These are phyloP conservation scores for Puccinia horiana DNA, from an alignment of 1,284 basidiomycete genomes.

Conservation along the genomic window DNA sequence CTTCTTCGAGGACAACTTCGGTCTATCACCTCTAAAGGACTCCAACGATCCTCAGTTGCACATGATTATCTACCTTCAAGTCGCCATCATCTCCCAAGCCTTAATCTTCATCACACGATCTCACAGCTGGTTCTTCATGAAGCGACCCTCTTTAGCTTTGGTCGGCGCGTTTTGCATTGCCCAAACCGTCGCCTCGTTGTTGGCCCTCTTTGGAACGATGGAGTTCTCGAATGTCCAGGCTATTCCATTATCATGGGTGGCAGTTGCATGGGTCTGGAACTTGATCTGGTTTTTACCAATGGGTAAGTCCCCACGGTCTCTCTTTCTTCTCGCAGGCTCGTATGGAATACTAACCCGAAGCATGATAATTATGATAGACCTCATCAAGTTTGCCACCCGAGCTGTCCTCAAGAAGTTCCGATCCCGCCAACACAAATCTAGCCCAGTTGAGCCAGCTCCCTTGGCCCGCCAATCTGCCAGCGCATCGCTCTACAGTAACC, in stretches of 20 bases:
- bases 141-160: constrained; percentile 86
- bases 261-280: constrained; percentile 67
- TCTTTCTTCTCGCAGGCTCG: neutral
- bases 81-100: constrained; percentile 96
- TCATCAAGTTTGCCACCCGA: constrained; percentile 93
- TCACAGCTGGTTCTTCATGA: constrained; percentile 97
- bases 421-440: constrained; percentile 61
- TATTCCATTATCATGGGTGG: constrained; percentile 90
- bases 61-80: constrained; percentile 81
- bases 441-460: constrained; percentile 78
- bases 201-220: constrained; percentile 88
- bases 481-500: constrained; percentile 91
- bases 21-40: constrained; percentile 62
- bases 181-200: constrained; percentile 90
- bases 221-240: constrained; percentile 66
- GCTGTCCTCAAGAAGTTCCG: constrained; percentile 71
- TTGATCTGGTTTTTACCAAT: constrained; percentile 48
- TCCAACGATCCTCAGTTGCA: constrained; percentile 60
- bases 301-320: too few relatives aligned
- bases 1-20: constrained; percentile 87
- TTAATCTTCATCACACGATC: constrained; percentile 96
- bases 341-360: neutral
- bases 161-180: constrained; percentile 87
- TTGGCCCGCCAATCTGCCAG: constrained; percentile 82
- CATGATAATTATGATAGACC: neutral